Evolutionary conservation across 2,329 filamentous ascomycete genomes (phyloP).

Genomic region (Cladophialophora psammophila): DNA sequence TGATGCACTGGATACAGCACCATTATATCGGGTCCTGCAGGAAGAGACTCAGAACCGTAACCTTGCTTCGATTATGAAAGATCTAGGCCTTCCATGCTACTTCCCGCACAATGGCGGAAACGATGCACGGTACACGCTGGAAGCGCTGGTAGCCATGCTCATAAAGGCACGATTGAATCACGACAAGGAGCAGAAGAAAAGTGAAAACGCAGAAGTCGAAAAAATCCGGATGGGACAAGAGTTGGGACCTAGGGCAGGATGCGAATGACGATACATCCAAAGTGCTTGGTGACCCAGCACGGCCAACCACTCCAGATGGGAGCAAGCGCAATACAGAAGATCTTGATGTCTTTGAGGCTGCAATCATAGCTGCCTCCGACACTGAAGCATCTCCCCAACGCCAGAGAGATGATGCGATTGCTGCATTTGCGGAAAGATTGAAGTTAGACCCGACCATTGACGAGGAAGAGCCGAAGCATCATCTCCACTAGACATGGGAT

Average conservation of each 20-base stretch:
- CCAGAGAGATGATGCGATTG: slow-evolving; percentile 17
- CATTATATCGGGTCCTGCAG: slow-evolving; percentile 71
- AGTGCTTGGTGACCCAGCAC: neutral
- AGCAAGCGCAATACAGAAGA: slow-evolving; percentile 14
- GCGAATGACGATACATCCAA: neutral
- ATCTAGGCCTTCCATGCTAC: slow-evolving; percentile 68
- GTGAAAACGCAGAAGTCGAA: neutral
- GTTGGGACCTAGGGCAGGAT: neutral
- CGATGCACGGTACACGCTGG: slow-evolving; percentile 80
- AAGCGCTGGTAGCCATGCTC: slow-evolving; percentile 72
- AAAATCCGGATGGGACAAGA: neutral
- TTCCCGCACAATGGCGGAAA: slow-evolving; percentile 88
- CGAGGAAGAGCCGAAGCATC: slow-evolving; percentile 18
- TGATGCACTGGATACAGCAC: slow-evolving; percentile 75
- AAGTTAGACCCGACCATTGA: slow-evolving; percentile 21
- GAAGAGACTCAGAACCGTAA: slow-evolving; percentile 55
- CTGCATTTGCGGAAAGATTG: slow-evolving; percentile 20
- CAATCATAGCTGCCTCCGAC: slow-evolving; percentile 21
- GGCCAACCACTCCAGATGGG: slow-evolving; percentile 1
- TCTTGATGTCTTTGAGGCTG: slow-evolving; percentile 29
- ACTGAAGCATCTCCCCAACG: slow-evolving; percentile 21
- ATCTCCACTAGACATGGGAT: neutral
- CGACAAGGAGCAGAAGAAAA: slow-evolving; percentile 30
- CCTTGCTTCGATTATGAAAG: slow-evolving; percentile 67
- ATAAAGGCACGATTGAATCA: slow-evolving; percentile 46